Percentiles rank a stretch among this genome's conserved stretches.
phyloP scores from a whole-genome alignment of 2,329 filamentous ascomycete genomes.

The Botrytis hyacinthi region DNA sequence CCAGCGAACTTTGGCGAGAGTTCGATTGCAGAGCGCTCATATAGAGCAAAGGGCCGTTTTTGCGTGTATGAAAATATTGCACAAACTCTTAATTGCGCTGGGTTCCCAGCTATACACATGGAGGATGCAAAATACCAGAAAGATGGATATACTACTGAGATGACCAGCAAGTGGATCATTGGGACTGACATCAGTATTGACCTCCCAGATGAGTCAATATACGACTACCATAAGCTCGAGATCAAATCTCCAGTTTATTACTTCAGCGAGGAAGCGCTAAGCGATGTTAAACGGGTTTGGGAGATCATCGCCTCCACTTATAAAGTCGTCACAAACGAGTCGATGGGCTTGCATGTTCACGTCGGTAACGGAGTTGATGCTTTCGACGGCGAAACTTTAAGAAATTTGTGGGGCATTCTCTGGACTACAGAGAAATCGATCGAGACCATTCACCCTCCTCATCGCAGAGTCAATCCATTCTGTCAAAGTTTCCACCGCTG shows the following conservation, averaged over 20 bases:
- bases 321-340: constrained; percentile 29
- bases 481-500: constrained; percentile 5
- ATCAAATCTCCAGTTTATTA: constrained; percentile 17
- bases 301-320: constrained; percentile 25
- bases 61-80: constrained; percentile 11
- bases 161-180: constrained; percentile 10
- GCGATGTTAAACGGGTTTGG: neutral
- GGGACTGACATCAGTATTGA: constrained; percentile 1
- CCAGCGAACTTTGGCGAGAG: neutral
- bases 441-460: constrained; percentile 32
- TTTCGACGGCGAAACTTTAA: constrained; percentile 32
- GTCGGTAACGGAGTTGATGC: constrained; percentile 35
- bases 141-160: neutral
- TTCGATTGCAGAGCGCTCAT: neutral
- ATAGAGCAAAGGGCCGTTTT: neutral
- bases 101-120: constrained; percentile 5
- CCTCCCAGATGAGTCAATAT: neutral
- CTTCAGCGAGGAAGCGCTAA: constrained; percentile 1
- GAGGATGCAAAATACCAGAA: neutral
- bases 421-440: constrained; percentile 36
- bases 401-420: constrained; percentile 34
- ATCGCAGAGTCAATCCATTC: neutral
- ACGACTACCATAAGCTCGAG: constrained; percentile 10
- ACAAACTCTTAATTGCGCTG: neutral
- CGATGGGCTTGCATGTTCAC: constrained; percentile 38